Evolutionary conservation across 2,329 filamentous ascomycete genomes (phyloP), one percentile per base, ranked within the genome.

Genomic region (Botrytis cinerea): DNA sequence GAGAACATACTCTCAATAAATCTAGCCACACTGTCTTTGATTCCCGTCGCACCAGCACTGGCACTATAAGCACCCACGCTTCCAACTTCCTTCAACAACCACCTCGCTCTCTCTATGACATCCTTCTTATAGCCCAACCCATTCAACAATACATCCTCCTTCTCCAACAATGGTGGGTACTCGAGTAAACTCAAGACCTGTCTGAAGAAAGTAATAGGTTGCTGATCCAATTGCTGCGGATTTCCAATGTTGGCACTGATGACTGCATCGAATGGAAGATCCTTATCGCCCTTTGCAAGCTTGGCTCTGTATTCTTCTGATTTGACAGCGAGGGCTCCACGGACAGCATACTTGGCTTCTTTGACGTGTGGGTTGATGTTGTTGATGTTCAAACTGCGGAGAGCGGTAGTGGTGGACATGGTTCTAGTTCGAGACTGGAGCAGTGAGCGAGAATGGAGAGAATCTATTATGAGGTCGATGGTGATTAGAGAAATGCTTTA

Each of bases 181-280:
- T 99, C 96, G 74, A 98, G 84, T 75, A 99, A 83, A 84, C 94
- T 97, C 80, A 96, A 88, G 43, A 99, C 96, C 85, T 99, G 95
- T 79, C 96, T 91, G 90, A 99, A 98, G 87, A 98, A 99, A 78
- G 96, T 99, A 80, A 99, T 95, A 80, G 96, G 96, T 87, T 98
- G 97, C 88, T 99, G 96, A 85, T 98, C 96, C 76, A 99, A 90
- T 85, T 99, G 96, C 84, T 99, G 96, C 6, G 96, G 96, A 86
- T 99, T 99, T 81, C 96, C 96, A 81, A 99, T 99, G 85, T 99
- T 99, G 84, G 96, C 96, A 76, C 93, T 95, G 85, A 99, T 95
- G 83, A 99, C 91, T 74, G 94, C 88, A 79, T 93, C 87, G 83
- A 99, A 99, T 67, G 96, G 95, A 69, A 98, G 87, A 74, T 77